Conservation (phyloP, 768 basidiomycete genomes). For the Podaxis rugospora region DNA sequence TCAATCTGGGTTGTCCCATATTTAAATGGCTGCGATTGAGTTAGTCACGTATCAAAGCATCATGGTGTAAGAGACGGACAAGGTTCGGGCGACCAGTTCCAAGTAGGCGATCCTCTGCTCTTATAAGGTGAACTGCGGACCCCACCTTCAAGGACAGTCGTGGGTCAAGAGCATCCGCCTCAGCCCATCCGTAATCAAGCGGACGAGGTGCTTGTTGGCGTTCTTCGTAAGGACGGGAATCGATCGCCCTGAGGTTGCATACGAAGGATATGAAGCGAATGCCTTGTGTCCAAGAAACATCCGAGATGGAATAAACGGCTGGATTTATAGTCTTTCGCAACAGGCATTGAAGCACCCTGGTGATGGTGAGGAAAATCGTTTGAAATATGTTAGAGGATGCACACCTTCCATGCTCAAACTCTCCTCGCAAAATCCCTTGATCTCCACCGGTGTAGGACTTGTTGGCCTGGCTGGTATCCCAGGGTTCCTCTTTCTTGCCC, state of each 20-base stretch:
- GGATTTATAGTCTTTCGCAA: slow-evolving; percentile 17
- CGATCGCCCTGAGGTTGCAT: slow-evolving; percentile 22
- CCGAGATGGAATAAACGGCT: slow-evolving; percentile 17
- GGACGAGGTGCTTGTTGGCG: slow-evolving; percentile 19
- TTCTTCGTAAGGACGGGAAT: slow-evolving; percentile 19
- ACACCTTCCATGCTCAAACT: slow-evolving; percentile 48
- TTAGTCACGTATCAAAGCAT: background rate
- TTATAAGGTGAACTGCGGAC: slow-evolving; percentile 21
- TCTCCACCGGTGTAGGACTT: slow-evolving; percentile 25
- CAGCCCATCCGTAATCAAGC: slow-evolving; percentile 33
- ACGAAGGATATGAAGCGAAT: slow-evolving; percentile 22
- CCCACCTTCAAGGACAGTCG: slow-evolving; percentile 11
- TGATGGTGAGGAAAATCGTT: background rate
- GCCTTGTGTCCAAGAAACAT: slow-evolving; percentile 18
- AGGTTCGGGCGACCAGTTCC: slow-evolving; percentile 13
- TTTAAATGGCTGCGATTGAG: slow-evolving; percentile 20
- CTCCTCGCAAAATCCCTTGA: slow-evolving; percentile 26
- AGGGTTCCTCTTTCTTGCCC: slow-evolving; percentile 18
- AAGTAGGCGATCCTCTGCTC: slow-evolving; percentile 18
- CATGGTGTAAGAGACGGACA: background rate
- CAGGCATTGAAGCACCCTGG: slow-evolving; percentile 20
- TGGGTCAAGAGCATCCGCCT: slow-evolving; percentile 21
- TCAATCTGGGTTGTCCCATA: slow-evolving; percentile 24
- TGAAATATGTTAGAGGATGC: background rate
- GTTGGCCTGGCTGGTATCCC: slow-evolving; percentile 42